A percentile compares a stretch with the other conserved stretches of the same genome.
Conservation (phyloP, 805 yeast species). For the Cyberlindnera bimundalis region DNA sequence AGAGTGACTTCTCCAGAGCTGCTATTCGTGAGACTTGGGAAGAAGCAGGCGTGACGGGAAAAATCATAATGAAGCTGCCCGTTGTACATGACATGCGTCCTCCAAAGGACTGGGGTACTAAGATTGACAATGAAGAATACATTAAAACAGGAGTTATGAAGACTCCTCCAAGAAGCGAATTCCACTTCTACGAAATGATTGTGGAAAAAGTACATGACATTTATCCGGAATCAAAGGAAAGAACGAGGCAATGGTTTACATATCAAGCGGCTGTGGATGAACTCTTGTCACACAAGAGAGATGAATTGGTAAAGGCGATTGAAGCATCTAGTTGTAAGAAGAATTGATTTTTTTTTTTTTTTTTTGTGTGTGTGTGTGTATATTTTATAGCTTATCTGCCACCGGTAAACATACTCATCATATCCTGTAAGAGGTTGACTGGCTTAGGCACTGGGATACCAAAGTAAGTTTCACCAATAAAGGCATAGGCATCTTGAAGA, state of each 20-base stretch:
- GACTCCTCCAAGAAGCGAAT: constrained; percentile 75
- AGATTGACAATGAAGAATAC: constrained; percentile 21
- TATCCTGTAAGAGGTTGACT: constrained; percentile 57
- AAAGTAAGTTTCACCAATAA: constrained; percentile 61
- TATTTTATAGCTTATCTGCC: neutral
- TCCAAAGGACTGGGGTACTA: constrained; percentile 40
- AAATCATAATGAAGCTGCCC: constrained; percentile 53
- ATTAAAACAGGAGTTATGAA: constrained; percentile 28
- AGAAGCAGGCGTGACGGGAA: constrained; percentile 88
- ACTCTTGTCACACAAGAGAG: constrained; percentile 52
- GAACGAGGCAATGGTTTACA: constrained; percentile 75
- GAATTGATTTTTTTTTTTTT: constrained; percentile 1
- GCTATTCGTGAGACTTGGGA: constrained; percentile 97
- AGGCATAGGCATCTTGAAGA: constrained; percentile 44
- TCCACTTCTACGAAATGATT: constrained; percentile 79
- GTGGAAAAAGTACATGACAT: constrained; percentile 49
- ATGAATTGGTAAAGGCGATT: constrained; percentile 64
- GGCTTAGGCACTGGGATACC: constrained; percentile 51
- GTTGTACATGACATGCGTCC: constrained; percentile 60
- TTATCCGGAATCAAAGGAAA: constrained; percentile 72
- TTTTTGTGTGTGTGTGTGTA: neutral
- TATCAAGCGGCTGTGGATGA: constrained; percentile 65
- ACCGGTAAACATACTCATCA: constrained; percentile 67
- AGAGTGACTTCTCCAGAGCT: constrained; percentile 35
- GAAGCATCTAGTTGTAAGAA: constrained; percentile 47